Percentiles rank a stretch among this genome's conserved stretches.
Conservation (phyloP, 1,139 yeast species). For the Debaryomycetaceae sp. region DNA sequence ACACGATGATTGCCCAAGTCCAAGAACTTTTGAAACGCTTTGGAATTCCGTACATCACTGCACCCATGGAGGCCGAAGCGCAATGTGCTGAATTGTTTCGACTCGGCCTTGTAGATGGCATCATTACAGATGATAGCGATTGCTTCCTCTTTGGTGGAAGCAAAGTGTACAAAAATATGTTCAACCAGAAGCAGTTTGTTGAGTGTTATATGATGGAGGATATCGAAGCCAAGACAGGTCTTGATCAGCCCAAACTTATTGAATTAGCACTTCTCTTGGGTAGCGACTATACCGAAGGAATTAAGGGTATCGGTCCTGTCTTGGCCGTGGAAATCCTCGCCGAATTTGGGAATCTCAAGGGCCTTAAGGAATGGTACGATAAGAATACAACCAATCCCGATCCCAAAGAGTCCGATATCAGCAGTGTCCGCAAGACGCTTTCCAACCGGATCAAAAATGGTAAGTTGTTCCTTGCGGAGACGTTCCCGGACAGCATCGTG, state of each 20-base stretch:
- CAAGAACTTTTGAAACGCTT: conserved; percentile 77
- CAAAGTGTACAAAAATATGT: conserved; percentile 81
- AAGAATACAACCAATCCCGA: conserved; percentile 18
- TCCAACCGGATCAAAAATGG: conserved; percentile 45
- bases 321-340: conserved; percentile 88
- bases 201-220: conserved; percentile 66
- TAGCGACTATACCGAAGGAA: conserved; percentile 89
- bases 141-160: conserved; percentile 91
- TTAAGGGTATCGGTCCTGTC: conserved; percentile 89
- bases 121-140: conserved; percentile 95
- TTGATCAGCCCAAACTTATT: conserved; percentile 52
- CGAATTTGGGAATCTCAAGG: conserved; percentile 47
- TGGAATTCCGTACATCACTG: conserved; percentile 89
- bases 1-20: conserved; percentile 77
- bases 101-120: conserved; percentile 78
- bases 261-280: conserved; percentile 78
- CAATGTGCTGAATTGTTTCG: conserved; percentile 76
- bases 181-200: conserved; percentile 85
- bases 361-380: conserved; percentile 32
- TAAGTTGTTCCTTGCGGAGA: conserved; percentile 49
- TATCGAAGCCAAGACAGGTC: conserved; percentile 54
- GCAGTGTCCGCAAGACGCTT: conserved; percentile 14
- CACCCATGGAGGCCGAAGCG: conserved; percentile 98
- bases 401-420: not conserved
- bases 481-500: conserved; percentile 65